Base-by-base conservation (phyloP, 768 basidiomycete species). In the Tulasnella sp. region DNA sequence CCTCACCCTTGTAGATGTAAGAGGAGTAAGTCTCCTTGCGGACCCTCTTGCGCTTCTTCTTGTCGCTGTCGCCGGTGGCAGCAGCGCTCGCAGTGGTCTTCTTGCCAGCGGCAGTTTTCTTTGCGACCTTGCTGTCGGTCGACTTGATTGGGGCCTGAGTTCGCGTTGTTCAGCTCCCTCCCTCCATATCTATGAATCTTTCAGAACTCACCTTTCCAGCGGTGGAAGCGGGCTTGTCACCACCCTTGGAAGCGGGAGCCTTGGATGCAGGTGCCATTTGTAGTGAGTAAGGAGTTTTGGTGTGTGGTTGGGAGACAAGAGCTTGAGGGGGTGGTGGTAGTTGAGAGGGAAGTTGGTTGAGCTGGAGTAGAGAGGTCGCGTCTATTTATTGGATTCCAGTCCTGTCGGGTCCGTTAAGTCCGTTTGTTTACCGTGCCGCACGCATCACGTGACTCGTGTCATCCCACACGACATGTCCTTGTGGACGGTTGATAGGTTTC, bases 1-100 rank as follows among this genome's bases (percentile, higher is more conserved):
- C 80, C 83, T 70, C 74, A 91, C 91, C 91, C 82, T 94, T 94
- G 86, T 93, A 94, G 80, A 97, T 95, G 85, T 96, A 96, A 36
- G 92, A 92, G 22, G 92, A 90, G 84, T 94, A 94, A 1, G 92
- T 94, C 84, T 94, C 92, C 85, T 93, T 94, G 82, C 93, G 85
- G 69, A 85, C 80, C 86, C 95, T 95, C 82, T 89, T 89, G 77
- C 90, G 84, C 84, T 90, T 90, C 86, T 94, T 94, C 81, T 93
- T 74, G 19, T 74, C 89, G 68, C 84, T 86, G 62, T 80, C 83
- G 40, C 80, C 90, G 63, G 86, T 19, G 3, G 44, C 69, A 52
- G 36, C 88, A 70, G 87, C 88, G 67, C 87, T 84, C 8, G 80
- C 75, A 42, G 84, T 84, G 42, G 84, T 82, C 81, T 88, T 88